A percentile compares a stretch with the other conserved stretches of the same genome.
Evolutionary conservation across 768 basidiomycete genomes (phyloP).

Genomic region (Crucibulum laeve): DNA sequence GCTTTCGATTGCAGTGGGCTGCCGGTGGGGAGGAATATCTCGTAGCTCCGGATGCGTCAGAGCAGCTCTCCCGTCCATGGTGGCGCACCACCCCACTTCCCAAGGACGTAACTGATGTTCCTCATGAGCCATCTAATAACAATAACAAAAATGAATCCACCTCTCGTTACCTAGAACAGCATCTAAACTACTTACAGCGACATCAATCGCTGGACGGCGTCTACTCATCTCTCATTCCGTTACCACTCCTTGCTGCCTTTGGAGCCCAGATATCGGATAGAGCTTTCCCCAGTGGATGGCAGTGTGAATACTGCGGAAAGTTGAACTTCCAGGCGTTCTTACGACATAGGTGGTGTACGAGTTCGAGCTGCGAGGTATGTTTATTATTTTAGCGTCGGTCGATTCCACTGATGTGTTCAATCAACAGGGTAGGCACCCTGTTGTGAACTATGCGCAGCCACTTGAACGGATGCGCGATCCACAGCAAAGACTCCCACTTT

Average conservation of each 20-base stretch:
- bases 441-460: constrained; percentile 19
- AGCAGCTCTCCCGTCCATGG: constrained; percentile 13
- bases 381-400: background rate
- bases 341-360: constrained; percentile 42
- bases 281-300: constrained; percentile 43
- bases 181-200: constrained; percentile 7
- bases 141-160: constrained; percentile 14
- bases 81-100: constrained; percentile 19
- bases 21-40: constrained; percentile 43
- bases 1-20: constrained; percentile 42
- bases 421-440: constrained; percentile 12
- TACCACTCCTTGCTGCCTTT: constrained; percentile 22
- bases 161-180: background rate
- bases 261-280: constrained; percentile 22
- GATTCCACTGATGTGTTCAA: background rate
- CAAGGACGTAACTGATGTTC: constrained; percentile 18
- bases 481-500: constrained; percentile 24
- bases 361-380: constrained; percentile 34
- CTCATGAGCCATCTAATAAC: too few species aligned
- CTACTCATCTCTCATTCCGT: constrained; percentile 23
- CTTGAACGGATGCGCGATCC: constrained; percentile 29
- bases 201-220: constrained; percentile 12
- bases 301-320: constrained; percentile 41
- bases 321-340: constrained; percentile 41
- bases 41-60: constrained; percentile 7